Conservation (phyloP, 2,329 filamentous ascomycete genomes). For the Fusarium begoniae region DNA sequence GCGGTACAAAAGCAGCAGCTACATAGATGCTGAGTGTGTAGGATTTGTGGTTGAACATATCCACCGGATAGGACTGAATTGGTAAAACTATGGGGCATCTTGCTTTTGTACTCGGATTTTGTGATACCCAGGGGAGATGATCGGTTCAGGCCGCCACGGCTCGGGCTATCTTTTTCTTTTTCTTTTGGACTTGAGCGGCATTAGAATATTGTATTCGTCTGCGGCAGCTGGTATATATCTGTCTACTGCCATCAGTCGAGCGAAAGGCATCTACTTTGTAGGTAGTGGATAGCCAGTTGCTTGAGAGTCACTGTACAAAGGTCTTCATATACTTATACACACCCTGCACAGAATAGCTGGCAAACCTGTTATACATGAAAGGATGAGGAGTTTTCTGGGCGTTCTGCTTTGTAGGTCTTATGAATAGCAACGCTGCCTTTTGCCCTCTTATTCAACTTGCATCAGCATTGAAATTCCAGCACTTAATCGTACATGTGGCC, state of each 20-base stretch:
- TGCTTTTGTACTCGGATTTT: conserved; percentile 46
- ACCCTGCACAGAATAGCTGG: conserved; percentile 29
- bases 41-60: conserved; percentile 19
- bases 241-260: conserved; percentile 19
- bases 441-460: conserved; percentile 10
- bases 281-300: conserved; percentile 23
- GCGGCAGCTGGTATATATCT: conserved; percentile 14
- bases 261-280: conserved; percentile 28
- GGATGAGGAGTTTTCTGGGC: conserved; percentile 26
- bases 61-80: conserved; percentile 30
- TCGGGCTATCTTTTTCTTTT: conserved; percentile 35
- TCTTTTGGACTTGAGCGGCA: conserved; percentile 32
- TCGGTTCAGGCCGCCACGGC: conserved; percentile 37
- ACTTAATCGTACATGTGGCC: conserved; percentile 8
- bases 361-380: conserved; percentile 37
- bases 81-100: conserved; percentile 36
- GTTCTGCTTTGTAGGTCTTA: conserved; percentile 29
- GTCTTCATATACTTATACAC: conserved; percentile 33
- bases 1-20: conserved; percentile 49
- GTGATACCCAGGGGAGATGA: conserved; percentile 51
- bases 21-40: conserved; percentile 35
- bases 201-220: conserved; percentile 25
- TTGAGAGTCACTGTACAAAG: conserved; percentile 37
- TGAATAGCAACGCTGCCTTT: conserved; percentile 27
- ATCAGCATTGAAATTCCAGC: neutral